Base-by-base conservation (phyloP, 495 filamentous ascomycete species). In the Hypomontagnella monticulosa region DNA sequence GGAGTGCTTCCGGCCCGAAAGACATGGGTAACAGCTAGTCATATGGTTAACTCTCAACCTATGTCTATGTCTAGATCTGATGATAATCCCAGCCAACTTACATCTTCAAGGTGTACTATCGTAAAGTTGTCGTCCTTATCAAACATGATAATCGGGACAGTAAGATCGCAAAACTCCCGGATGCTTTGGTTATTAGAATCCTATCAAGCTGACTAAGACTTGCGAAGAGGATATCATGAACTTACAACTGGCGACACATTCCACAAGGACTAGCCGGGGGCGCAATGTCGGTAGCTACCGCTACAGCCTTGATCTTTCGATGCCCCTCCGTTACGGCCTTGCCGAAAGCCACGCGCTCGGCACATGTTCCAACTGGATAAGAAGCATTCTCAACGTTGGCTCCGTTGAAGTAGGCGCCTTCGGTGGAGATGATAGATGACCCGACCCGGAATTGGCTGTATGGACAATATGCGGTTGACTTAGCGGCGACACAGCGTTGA, bases 401-500 rank as follows among this genome's bases (percentile, higher is more conserved):
- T 16, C 95, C 95, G 44, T 78, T 72, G 67, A 92, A 80, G 64
- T 84, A 89, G 50, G 79, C 77, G n/a, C 82, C 86, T 20, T 84
- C 80, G 15, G 77, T 61, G 14, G 87, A 87, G 57, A 99, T 86
- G 53, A 99, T 77, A 32, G 89, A 87, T 44, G 90, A 88, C 58
- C 95, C 95, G 64, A 99, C 95, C 38, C 86, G 92, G 86, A 98
- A 99, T 53, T 89, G 84, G 66, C 91, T 96, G 81, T 99, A 97
- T 8, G 93, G 95, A 84, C 92, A 93, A 81, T 97, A 96, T 37
- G 93, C 90, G n/a, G 79, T 76, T 7, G 77, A 81, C 74, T 93
- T 93, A 62, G 92, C 91, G 32, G 82, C 83, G 19, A 81, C 78
- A 46, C 86, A 85, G 65, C 83, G 83, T 23, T 73, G 66, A 9